A percentile compares a stretch with the other conserved stretches of the same genome.
phyloP scores from a whole-genome alignment of 1,284 basidiomycete species.

The Mrakiaceae sp. region DNA sequence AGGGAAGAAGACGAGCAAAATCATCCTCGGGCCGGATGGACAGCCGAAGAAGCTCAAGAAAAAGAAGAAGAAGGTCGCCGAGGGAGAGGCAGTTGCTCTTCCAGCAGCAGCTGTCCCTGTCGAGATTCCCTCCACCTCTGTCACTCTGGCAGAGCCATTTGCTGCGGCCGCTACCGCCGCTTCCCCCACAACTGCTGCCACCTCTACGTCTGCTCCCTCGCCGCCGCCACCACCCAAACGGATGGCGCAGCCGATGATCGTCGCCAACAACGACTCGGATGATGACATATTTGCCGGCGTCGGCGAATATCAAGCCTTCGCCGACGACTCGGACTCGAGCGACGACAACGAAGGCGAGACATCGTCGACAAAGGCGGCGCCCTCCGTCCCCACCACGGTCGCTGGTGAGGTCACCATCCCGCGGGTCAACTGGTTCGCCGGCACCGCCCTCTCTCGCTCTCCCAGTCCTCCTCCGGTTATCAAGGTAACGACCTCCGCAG shows the following conservation, averaged over 20 bases:
- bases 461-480: not conserved
- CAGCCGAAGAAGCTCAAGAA: constrained; percentile 40
- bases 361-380: not conserved
- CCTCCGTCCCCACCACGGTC: constrained; percentile 1
- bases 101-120: not conserved
- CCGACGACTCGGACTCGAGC: constrained; percentile 36
- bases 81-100: not conserved
- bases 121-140: not conserved
- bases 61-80: constrained; percentile 38
- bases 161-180: not conserved
- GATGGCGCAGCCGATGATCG: constrained; percentile 12
- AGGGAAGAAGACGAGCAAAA: constrained; percentile 11
- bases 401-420: not conserved
- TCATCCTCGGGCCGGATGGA: constrained; percentile 19
- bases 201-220: constrained; percentile 13
- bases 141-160: not conserved
- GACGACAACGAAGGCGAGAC: constrained; percentile 42
- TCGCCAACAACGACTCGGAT: constrained; percentile 27
- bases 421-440: constrained; percentile 20
- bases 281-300: constrained; percentile 72
- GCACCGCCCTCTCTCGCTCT: not conserved
- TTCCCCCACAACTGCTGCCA: not conserved
- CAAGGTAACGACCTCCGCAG: not conserved
- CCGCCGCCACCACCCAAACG: constrained; percentile 8
- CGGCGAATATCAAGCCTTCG: constrained; percentile 60